phyloP scores from a whole-genome alignment of 306 rosid species.

The Corylus heterophylla region DNA sequence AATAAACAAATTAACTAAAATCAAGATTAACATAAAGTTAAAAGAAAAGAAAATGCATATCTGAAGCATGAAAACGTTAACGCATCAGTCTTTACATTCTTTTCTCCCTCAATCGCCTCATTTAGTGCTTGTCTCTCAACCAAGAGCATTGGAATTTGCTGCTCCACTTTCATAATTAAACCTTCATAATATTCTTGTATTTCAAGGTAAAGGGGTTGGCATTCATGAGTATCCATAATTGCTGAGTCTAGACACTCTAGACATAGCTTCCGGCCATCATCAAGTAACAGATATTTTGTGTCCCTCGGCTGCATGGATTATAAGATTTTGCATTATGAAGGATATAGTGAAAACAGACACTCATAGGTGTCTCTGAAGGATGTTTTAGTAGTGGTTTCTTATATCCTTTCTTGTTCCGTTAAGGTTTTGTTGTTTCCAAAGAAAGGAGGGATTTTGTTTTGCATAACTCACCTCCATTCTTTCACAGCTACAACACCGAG shows the following conservation, averaged over 20 bases:
- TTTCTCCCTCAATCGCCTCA: constrained; percentile 99
- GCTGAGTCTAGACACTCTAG: constrained; percentile 96
- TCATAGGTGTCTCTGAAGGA: background rate
- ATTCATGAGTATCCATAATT: constrained; percentile 93
- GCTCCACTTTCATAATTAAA: constrained; percentile 90
- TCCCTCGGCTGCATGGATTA: constrained; percentile 76
- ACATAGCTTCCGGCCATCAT: constrained; percentile 93
- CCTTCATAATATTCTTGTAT: constrained; percentile 98
- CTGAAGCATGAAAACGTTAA: background rate
- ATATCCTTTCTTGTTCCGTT: background rate
- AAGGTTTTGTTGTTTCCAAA: background rate
- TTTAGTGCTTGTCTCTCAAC: constrained; percentile 99
- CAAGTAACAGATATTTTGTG: constrained; percentile 76
- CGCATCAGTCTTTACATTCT: constrained; percentile 50
- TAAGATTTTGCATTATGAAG: constrained; percentile 33
- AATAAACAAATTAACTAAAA: background rate
- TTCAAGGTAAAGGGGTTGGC: constrained; percentile 97
- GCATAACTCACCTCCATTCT: constrained; percentile 88
- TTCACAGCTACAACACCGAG: constrained; percentile 99
- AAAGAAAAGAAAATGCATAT: background rate
- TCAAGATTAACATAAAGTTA: constrained; percentile 12
- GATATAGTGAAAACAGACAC: background rate
- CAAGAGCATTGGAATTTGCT: constrained; percentile 98
- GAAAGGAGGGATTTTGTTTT: background rate
- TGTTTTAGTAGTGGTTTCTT: background rate